Evolutionary conservation across 108 stramenopile genomes (phyloP), one percentile per base, ranked within the genome.

Genomic region (Nannochloropsis salina): DNA sequence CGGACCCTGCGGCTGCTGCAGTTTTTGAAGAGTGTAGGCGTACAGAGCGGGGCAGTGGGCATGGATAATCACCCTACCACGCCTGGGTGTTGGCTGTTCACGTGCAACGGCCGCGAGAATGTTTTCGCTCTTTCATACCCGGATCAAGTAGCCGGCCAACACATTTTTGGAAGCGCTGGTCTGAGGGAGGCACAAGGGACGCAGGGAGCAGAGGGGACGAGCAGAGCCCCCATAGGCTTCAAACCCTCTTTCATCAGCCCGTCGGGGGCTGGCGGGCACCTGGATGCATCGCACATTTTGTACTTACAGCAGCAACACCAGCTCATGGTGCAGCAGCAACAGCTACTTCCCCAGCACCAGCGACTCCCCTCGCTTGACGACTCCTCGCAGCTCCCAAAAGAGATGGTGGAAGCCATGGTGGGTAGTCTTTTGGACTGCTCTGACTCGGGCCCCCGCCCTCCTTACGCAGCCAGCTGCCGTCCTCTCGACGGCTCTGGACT

Each of bases 221-320:
- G 15, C 12, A 15, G 10, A 15, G 15, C 15, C 47, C 47, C 47
- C 0, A 12, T 15, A 12, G 61, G 2, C 61, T 74, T 74, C 61
- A 74, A 74, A n/a, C 61, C 61, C n/a, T 74, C 61, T 74, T 74
- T 74, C n/a, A n/a, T n/a, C 61, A 74, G 61, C n/a, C 61, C 61
- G 20, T 74, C 61, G 20, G 61, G 61, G n/a, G 61, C 61, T n/a
- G 61, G 61, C 1, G 61, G 20, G 61, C 20, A 15, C 20, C 2
- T 74, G 61, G n/a, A 74, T 8, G 61, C 20, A 74, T 15, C 61
- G n/a, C 61, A 74, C 20, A 2, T 74, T n/a, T 8, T 6, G 20
- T 74, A 74, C 6, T n/a, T 74, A 6, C 61, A 74, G 8, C 61
- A 74, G 61, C 61, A 74, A 8, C 61, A 74, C 15, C 61, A 74